phyloP scores from a whole-genome alignment of 371 early-diverging fungal genomes.

The Mortierella sp. region DNA sequence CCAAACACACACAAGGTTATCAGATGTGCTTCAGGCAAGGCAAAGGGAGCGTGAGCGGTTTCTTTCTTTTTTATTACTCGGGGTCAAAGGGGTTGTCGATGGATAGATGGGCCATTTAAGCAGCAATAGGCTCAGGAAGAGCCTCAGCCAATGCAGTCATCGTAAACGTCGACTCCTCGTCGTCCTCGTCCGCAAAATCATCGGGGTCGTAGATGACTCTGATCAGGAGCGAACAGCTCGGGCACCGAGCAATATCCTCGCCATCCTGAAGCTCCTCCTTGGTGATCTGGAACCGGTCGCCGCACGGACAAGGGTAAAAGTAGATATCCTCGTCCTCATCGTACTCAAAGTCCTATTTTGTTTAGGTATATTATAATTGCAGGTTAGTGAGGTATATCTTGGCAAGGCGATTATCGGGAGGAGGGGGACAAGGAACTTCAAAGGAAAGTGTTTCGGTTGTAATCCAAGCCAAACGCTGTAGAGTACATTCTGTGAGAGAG shows the following conservation, averaged over 20 bases:
- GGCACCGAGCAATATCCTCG: constrained; percentile 96
- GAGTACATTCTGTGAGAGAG: neutral
- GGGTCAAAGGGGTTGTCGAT: neutral
- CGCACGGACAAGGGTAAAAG: constrained; percentile 99
- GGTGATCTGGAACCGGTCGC: constrained; percentile 97
- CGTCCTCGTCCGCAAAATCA: constrained; percentile 53
- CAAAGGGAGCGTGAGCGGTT: neutral
- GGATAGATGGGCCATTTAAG: constrained; percentile 18
- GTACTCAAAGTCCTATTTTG: constrained; percentile 94
- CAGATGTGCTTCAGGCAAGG: neutral
- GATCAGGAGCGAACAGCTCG: constrained; percentile 96
- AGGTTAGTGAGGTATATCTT: neutral
- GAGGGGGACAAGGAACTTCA: too few species aligned
- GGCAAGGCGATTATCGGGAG: neutral
- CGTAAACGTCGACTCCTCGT: constrained; percentile 45
- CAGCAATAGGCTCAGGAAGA: constrained; percentile 44
- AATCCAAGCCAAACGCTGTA: neutral
- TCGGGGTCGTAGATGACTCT: constrained; percentile 86
- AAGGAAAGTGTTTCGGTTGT: neutral
- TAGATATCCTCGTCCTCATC: constrained; percentile 88
- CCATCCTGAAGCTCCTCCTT: constrained; percentile 91
- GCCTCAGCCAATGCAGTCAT: constrained; percentile 43
- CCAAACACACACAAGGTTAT: neutral
- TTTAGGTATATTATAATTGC: neutral
- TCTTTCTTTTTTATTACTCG: constrained; percentile 16